Evolutionary conservation across 148 eudicot species (phyloP).

Genomic region (Arbutus unedo): DNA sequence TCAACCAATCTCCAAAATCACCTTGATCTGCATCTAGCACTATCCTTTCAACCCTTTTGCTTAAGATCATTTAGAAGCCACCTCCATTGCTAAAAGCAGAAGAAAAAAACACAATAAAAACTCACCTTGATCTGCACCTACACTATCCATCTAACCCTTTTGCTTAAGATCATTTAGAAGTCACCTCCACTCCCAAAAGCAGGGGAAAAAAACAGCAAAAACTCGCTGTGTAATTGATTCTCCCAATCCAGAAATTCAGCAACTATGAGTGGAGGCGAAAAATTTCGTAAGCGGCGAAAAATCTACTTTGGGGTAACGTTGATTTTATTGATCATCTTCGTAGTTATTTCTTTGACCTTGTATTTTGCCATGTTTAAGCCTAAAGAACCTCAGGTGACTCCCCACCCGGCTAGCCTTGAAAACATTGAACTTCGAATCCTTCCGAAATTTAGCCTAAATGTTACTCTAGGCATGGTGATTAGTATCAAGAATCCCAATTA

Average conservation of each 20-base stretch:
- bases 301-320: constrained; percentile 18
- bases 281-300: constrained; percentile 20
- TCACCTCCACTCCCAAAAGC: not conserved
- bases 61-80: too few relatives aligned
- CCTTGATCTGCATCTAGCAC: not conserved
- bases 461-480: constrained; percentile 20
- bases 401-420: constrained; percentile 25
- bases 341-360: constrained; percentile 22
- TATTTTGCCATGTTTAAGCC: constrained; percentile 28
- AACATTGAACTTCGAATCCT: constrained; percentile 18
- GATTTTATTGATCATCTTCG: constrained; percentile 6
- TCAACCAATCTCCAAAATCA: not conserved
- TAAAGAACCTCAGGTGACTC: constrained; percentile 24
- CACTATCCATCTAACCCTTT: too few relatives aligned
- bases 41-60: too few relatives aligned
- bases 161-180: too few relatives aligned
- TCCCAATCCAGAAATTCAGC: not conserved
- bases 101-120: too few relatives aligned
- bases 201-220: not conserved
- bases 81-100: too few relatives aligned
- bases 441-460: constrained; percentile 28
- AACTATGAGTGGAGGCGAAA: not conserved
- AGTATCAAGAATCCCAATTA: constrained; percentile 27
- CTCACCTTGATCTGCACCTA: too few relatives aligned
- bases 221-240: not conserved